A percentile compares a stretch with the other conserved stretches of the same genome.
Conservation (phyloP, 495 filamentous ascomycete genomes). For the Mytilinidion resinicola region DNA sequence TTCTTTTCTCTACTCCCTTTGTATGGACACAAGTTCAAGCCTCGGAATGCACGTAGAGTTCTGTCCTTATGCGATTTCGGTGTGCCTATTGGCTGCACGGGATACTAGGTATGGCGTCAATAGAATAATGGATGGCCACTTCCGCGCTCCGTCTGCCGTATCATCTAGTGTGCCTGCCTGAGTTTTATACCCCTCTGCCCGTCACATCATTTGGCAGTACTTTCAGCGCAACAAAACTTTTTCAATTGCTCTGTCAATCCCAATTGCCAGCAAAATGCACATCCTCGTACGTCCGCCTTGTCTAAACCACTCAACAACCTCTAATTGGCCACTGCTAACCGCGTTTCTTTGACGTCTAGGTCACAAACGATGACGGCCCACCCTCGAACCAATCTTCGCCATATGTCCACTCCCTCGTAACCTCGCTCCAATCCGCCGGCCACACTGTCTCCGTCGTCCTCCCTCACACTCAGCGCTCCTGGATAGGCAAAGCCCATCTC, state of each 20-base stretch:
- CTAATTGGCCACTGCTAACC: not conserved
- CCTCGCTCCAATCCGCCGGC: conserved; percentile 66
- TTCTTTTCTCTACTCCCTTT: too few species aligned
- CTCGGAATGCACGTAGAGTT: too few species aligned
- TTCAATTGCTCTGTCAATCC: not conserved
- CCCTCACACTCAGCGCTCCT: conserved; percentile 85
- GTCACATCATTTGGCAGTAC: not conserved
- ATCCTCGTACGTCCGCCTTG: conserved; percentile 16
- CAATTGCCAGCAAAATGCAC: conserved; percentile 17
- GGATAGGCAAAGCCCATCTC: conserved; percentile 97
- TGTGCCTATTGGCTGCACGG: too few species aligned
- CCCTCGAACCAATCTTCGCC: conserved; percentile 86
- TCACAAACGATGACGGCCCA: conserved; percentile 93
- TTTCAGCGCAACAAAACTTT: not conserved
- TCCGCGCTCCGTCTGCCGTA: too few species aligned
- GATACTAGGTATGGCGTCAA: too few species aligned
- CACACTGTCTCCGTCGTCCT: conserved; percentile 85
- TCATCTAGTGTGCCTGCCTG: too few species aligned
- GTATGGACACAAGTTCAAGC: too few species aligned
- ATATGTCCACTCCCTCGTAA: conserved; percentile 82
- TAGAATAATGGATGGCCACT: too few species aligned
- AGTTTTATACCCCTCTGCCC: too few species aligned
- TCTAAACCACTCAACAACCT: not conserved
- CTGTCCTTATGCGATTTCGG: too few species aligned
- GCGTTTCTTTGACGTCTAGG: conserved; percentile 36